Evolutionary conservation across 129 eudicot species (phyloP).

Genomic region (Kitagawia praeruptora): DNA sequence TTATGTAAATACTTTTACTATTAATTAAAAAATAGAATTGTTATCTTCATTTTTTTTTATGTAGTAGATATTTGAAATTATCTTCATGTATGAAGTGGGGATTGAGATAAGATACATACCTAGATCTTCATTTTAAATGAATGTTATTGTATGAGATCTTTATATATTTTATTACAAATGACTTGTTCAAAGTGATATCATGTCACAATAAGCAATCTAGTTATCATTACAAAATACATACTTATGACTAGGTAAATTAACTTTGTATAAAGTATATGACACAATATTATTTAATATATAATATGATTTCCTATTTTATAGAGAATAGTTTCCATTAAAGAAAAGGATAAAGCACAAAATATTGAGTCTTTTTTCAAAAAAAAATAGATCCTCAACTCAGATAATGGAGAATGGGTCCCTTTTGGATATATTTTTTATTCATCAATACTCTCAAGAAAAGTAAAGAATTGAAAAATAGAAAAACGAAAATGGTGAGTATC

Average conservation of each 20-base stretch:
- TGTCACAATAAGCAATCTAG: not conserved
- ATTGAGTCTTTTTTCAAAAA: not conserved
- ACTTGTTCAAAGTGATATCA: constrained; percentile 2
- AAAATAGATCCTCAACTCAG: not conserved
- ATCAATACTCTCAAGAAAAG: not conserved
- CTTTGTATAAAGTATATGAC: not conserved
- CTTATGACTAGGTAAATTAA: not conserved
- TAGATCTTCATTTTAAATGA: too few species aligned
- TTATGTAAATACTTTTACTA: too few species aligned
- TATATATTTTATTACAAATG: not conserved
- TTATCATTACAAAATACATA: not conserved
- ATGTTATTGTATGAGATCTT: too few species aligned
- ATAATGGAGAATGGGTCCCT: not conserved
- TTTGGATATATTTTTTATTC: not conserved
- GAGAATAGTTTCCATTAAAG: not conserved
- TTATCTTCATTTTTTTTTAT: not conserved
- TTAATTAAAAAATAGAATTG: too few species aligned
- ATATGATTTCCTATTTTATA: not conserved
- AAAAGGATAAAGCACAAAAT: not conserved
- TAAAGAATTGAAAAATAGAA: not conserved
- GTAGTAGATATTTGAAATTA: not conserved
- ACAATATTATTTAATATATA: not conserved
- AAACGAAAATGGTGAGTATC: not conserved
- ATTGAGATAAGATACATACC: too few species aligned
- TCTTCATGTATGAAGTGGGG: not conserved